phyloP scores from a whole-genome alignment of 2,329 filamentous ascomycete species.

The Botrytis aclada region DNA sequence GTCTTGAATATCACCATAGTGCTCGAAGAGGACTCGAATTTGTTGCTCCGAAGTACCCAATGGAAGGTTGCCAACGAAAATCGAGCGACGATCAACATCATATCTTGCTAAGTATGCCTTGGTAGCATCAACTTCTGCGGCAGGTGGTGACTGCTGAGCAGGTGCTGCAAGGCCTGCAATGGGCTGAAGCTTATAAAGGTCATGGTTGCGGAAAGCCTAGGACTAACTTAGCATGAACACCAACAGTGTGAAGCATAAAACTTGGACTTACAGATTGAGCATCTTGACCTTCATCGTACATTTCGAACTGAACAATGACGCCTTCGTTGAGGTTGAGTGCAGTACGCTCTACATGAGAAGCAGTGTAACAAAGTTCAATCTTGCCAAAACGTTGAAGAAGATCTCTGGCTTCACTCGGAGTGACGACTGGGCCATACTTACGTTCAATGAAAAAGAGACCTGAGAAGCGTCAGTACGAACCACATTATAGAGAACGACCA shows the following conservation, averaged over 20 bases:
- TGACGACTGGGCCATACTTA: conserved; percentile 40
- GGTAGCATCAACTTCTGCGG: conserved; percentile 18
- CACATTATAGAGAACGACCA: conserved; percentile 3
- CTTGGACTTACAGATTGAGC: conserved; percentile 46
- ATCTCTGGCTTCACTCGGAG: conserved; percentile 44
- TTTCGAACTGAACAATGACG: conserved; percentile 49
- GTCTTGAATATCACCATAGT: conserved; percentile 41
- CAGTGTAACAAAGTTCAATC: conserved; percentile 37
- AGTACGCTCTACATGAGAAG: conserved; percentile 30
- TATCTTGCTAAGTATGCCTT: conserved; percentile 39
- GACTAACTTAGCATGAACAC: conserved; percentile 16
- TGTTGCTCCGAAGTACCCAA: conserved; percentile 39
- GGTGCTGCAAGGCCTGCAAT: conserved; percentile 35
- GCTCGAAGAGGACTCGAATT: conserved; percentile 41
- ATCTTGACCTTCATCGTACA: conserved; percentile 51
- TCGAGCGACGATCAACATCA: conserved; percentile 46
- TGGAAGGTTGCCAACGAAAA: conserved; percentile 49
- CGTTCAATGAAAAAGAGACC: conserved; percentile 50
- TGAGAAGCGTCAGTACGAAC: conserved; percentile 33
- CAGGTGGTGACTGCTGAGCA: conserved; percentile 14
- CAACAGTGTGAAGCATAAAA: neutral
- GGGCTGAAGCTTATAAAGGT: conserved; percentile 38
- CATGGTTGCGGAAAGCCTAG: conserved; percentile 35
- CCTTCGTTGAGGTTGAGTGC: conserved; percentile 35
- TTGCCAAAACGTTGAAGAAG: conserved; percentile 47